These are phyloP conservation scores for Psilocybe tampanensis DNA, from an alignment of 768 basidiomycete genomes.

Conservation along the genomic window DNA sequence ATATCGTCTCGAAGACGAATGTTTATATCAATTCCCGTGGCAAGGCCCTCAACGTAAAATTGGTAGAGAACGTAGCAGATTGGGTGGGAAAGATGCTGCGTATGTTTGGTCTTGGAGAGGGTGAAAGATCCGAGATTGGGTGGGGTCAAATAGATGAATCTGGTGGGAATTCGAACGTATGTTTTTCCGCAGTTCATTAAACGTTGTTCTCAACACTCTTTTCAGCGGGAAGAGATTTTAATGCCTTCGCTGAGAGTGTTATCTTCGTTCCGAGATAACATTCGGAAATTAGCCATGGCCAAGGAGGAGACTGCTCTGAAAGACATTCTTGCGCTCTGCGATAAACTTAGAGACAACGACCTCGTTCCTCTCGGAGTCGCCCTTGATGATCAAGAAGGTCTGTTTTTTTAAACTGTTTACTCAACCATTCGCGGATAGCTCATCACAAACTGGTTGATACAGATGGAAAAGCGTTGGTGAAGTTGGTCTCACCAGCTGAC, in stretches of 20 bases:
- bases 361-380: conserved; percentile 94
- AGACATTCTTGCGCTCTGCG: conserved; percentile 85
- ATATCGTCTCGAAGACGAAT: conserved; percentile 84
- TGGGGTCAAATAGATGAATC: conserved; percentile 75
- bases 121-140: conserved; percentile 68
- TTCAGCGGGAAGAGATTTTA: conserved; percentile 78
- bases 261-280: conserved; percentile 89
- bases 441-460: conserved; percentile 11
- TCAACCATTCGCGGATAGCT: neutral
- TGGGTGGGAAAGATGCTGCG: conserved; percentile 77
- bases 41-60: conserved; percentile 57
- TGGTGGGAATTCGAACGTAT: conserved; percentile 52
- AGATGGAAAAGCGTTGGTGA: conserved; percentile 96
- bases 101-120: conserved; percentile 80
- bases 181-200: conserved; percentile 23
- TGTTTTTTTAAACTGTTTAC: conserved; percentile 14
- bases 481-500: conserved; percentile 82
- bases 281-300: conserved; percentile 80
- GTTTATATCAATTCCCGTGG: conserved; percentile 79
- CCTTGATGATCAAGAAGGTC: conserved; percentile 95
- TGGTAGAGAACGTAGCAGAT: conserved; percentile 64
- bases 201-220: conserved; percentile 8
- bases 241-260: conserved; percentile 88
- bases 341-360: conserved; percentile 88
- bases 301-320: conserved; percentile 65